Evolutionary conservation across 371 early-diverging fungal genomes (phyloP), one percentile per base, ranked within the genome.

Genomic region (Lichtheimia hyalospora): DNA sequence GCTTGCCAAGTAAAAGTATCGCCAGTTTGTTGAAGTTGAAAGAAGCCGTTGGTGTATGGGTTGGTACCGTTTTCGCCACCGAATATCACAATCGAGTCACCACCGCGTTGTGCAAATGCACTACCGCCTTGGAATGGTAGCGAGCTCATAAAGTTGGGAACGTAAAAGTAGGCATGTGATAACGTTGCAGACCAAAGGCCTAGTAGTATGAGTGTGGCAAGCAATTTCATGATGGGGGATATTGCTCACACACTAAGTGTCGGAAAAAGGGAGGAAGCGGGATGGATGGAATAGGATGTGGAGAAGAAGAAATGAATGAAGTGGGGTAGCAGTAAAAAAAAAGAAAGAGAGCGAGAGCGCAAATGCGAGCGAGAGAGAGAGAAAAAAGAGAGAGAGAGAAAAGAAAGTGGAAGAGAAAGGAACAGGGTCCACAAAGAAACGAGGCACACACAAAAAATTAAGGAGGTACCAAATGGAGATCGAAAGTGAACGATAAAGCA

Each of bases 61-160:
- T 49, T 52, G 12, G 69, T 69, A n/a, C 62, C 67, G 41, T 64
- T 69, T 49, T 66, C 73, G 48, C 73, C 73, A 25, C 73, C 73
- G 49, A 67, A 73, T 8, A 69, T 57, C 55, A 67, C 54, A 23
- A 73, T 28, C 24, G 69, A 69, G 43, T 67, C 52, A 46, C 60
- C 61, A 21, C 21, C 21, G 15, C 61, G 54, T 23, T 55, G 49
- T 40, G 62, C 73, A 25, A 44, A 67, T 20, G 67, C 67, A 67
- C 69, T 73, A 15, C 73, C 73, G 39, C 67, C 69, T 27, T 62
- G 57, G 54, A 73, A 73, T 27, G 73, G 73, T 25, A 70, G 25
- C 25, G 61, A 54, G 42, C 57, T 51, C 62, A 67, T 63, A 44
- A 64, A 60, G 23, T 63, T 63, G n/a, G 71, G 62, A 21, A 62